Conservation (phyloP, 129 eudicot species). For the Chrysanthemum makinoi region DNA sequence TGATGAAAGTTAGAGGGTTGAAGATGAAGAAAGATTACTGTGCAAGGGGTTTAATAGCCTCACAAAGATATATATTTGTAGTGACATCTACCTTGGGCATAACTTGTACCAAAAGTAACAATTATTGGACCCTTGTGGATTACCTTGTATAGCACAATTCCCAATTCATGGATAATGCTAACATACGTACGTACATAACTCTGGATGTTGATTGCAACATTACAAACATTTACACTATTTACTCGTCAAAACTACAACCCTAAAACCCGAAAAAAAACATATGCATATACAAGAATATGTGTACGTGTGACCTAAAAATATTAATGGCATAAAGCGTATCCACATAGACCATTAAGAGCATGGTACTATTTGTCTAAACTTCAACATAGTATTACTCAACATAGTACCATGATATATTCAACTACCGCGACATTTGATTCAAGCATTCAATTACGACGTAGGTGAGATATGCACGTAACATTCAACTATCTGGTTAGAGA, state of each 20-base stretch:
- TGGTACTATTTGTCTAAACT: not conserved
- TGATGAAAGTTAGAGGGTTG: constrained; percentile 19
- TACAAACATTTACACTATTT: constrained; percentile 30
- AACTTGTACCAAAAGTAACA: constrained; percentile 36
- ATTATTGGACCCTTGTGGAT: constrained; percentile 36
- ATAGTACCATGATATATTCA: no score
- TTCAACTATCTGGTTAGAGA: no score
- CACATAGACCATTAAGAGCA: not conserved
- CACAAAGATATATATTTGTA: constrained; percentile 18
- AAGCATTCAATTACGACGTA: no score
- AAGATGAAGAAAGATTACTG: constrained; percentile 16
- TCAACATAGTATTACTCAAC: not conserved
- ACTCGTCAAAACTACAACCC: constrained; percentile 10
- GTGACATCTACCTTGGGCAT: constrained; percentile 28
- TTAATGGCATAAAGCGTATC: not conserved
- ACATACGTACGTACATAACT: constrained; percentile 12
- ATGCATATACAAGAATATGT: not conserved
- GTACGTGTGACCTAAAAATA: not conserved
- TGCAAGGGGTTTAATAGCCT: constrained; percentile 18
- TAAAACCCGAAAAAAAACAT: not conserved
- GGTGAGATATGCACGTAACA: no score
- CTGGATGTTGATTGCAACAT: constrained; percentile 18
- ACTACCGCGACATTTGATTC: no score
- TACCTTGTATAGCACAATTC: constrained; percentile 23
- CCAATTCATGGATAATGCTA: constrained; percentile 25